phyloP scores from a whole-genome alignment of 768 basidiomycete species.

The Termitomyces sp. region DNA sequence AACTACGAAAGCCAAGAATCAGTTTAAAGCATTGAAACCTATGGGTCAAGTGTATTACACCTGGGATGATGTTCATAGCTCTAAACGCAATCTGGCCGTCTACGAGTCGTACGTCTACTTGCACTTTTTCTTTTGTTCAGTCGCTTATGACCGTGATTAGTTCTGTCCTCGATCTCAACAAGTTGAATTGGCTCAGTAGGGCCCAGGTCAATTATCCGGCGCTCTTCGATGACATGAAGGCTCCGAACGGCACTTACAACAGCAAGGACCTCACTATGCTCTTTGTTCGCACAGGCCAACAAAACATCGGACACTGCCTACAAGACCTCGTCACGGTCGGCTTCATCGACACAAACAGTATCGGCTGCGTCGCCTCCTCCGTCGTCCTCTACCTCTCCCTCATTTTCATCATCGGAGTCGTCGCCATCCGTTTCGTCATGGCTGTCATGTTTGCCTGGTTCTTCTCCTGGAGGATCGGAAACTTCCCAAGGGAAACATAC shows the following conservation, averaged over 20 bases:
- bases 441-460: conserved; percentile 98
- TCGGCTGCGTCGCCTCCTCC: conserved; percentile 94
- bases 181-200: conserved; percentile 82
- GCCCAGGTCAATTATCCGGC: conserved; percentile 81
- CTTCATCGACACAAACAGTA: conserved; percentile 90
- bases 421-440: conserved; percentile 92
- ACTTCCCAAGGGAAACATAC: conserved; percentile 91
- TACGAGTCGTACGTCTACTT: conserved; percentile 76
- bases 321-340: conserved; percentile 86
- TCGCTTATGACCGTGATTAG: conserved; percentile 37
- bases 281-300: conserved; percentile 71
- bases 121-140: not conserved
- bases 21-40: conserved; percentile 48
- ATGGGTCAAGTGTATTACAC: conserved; percentile 91
- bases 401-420: conserved; percentile 96
- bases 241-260: conserved; percentile 68
- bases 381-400: conserved; percentile 95
- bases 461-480: conserved; percentile 92
- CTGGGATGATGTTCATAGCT: conserved; percentile 79
- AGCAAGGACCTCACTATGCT: conserved; percentile 87
- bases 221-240: conserved; percentile 78
- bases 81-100: conserved; percentile 82
- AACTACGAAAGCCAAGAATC: conserved; percentile 46
- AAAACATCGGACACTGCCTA: conserved; percentile 73
- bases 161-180: conserved; percentile 81